A percentile compares a stretch with the other conserved stretches of the same genome.
phyloP scores from a whole-genome alignment of 1,139 yeast genomes.

The Candida tunisiensis region DNA sequence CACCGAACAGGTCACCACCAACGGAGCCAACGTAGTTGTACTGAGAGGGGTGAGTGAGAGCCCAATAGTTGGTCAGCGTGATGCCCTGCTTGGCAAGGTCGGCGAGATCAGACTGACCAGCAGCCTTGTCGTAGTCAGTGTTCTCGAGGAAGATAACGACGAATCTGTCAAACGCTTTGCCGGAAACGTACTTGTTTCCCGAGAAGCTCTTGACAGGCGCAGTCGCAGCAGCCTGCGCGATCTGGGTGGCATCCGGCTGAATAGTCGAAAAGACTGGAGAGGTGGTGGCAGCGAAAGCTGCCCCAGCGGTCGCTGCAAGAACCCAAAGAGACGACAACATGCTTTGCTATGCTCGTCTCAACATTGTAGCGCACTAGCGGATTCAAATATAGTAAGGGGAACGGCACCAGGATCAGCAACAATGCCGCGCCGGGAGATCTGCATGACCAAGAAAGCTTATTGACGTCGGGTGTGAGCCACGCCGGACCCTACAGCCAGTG shows the following conservation, averaged over 20 bases:
- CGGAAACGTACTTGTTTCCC: constrained; percentile 20
- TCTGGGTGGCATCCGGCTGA: constrained; percentile 20
- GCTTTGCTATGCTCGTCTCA: no score
- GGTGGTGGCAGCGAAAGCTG: no score
- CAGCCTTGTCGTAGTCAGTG: constrained; percentile 32
- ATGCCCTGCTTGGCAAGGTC: constrained; percentile 27
- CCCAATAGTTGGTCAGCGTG: constrained; percentile 30
- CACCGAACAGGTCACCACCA: constrained; percentile 32
- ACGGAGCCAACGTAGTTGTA: constrained; percentile 32
- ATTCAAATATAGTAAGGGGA: no score
- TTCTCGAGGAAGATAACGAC: constrained; percentile 31
- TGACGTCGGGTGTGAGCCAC: no score
- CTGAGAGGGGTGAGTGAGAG: constrained; percentile 32
- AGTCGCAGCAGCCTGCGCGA: constrained; percentile 23
- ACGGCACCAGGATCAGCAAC: no score
- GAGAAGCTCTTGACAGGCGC: constrained; percentile 23
- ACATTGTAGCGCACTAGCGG: no score
- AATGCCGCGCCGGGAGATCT: no score
- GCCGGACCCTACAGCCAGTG: no score
- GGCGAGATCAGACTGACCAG: constrained; percentile 24
- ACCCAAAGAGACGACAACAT: no score
- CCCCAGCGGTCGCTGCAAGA: no score
- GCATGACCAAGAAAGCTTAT: no score
- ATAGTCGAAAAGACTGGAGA: constrained; percentile 20
- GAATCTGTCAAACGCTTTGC: constrained; percentile 26